Evolutionary conservation across 2,329 filamentous ascomycete species (phyloP).

Genomic region (Coniella lustricola): DNA sequence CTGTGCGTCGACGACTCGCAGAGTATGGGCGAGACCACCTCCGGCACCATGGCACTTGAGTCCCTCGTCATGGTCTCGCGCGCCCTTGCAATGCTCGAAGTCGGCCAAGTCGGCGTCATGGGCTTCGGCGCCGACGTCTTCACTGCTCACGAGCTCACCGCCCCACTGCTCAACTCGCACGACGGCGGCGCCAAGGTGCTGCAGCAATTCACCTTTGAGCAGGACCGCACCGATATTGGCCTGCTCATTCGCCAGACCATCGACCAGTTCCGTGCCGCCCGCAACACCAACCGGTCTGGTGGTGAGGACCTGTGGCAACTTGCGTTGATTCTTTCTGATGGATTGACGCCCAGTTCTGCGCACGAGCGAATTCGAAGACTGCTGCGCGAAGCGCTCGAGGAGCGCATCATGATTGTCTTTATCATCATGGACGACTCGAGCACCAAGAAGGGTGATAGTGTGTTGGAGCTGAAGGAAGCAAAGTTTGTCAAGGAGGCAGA

Average conservation of each 20-base stretch:
- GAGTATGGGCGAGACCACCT: slow-evolving; percentile 78
- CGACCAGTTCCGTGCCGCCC: slow-evolving; percentile 71
- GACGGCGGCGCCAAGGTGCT: slow-evolving; percentile 80
- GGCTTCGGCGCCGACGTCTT: slow-evolving; percentile 81
- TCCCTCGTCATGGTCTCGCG: slow-evolving; percentile 88
- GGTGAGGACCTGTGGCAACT: slow-evolving; percentile 83
- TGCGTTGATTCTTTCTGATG: slow-evolving; percentile 86
- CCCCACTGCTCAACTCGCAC: slow-evolving; percentile 67
- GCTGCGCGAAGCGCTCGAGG: slow-evolving; percentile 80
- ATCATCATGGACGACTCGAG: slow-evolving; percentile 76
- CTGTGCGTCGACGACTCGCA: slow-evolving; percentile 94
- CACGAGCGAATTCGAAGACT: slow-evolving; percentile 78
- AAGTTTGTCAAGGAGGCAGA: slow-evolving; percentile 64
- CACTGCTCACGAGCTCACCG: slow-evolving; percentile 78
- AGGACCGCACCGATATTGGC: slow-evolving; percentile 79
- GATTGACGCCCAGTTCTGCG: slow-evolving; percentile 73
- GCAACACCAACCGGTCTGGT: slow-evolving; percentile 41
- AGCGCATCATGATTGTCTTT: slow-evolving; percentile 96
- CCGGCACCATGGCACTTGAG: slow-evolving; percentile 78
- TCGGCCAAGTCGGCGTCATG: slow-evolving; percentile 84
- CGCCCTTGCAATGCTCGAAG: slow-evolving; percentile 85
- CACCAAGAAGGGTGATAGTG: slow-evolving; percentile 50
- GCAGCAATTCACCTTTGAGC: slow-evolving; percentile 75
- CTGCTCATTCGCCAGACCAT: slow-evolving; percentile 72
- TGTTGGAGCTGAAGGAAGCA: slow-evolving; percentile 83